A percentile compares a stretch with the other conserved stretches of the same genome.
These are phyloP conservation scores for Paracamarosporium sp. DNA, from an alignment of 2,329 filamentous ascomycete genomes.

Conservation along the genomic window DNA sequence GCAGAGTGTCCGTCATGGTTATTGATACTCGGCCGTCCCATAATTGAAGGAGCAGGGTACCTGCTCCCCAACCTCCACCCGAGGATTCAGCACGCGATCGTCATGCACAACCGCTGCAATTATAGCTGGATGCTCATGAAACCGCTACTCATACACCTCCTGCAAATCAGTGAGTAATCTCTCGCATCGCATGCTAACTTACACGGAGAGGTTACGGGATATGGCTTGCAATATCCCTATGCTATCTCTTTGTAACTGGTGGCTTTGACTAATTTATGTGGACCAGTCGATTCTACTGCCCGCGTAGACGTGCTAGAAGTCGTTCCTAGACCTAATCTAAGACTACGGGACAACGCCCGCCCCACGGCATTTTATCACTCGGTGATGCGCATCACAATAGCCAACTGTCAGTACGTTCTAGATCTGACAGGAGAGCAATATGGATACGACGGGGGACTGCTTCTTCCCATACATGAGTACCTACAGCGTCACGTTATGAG, in stretches of 20 bases:
- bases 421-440: slow-evolving; percentile 6
- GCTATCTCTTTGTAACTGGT: too few relatives aligned
- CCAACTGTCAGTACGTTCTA: background rate
- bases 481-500: background rate
- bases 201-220: too few relatives aligned
- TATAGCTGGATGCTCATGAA: background rate
- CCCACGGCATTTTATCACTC: background rate
- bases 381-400: background rate
- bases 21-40: too few relatives aligned
- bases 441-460: background rate
- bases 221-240: too few relatives aligned
- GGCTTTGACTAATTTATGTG: too few relatives aligned
- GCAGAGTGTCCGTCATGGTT: too few relatives aligned
- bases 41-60: too few relatives aligned
- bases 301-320: background rate
- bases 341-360: background rate
- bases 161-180: background rate
- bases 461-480: background rate
- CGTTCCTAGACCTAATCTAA: background rate
- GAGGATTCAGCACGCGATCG: background rate
- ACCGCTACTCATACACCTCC: background rate
- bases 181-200: too few relatives aligned
- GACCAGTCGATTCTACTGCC: background rate
- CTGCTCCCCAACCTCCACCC: background rate
- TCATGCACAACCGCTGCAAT: background rate